Evolutionary conservation across 208 protist species (phyloP).

Genomic region (Leishmania guyanensis): DNA sequence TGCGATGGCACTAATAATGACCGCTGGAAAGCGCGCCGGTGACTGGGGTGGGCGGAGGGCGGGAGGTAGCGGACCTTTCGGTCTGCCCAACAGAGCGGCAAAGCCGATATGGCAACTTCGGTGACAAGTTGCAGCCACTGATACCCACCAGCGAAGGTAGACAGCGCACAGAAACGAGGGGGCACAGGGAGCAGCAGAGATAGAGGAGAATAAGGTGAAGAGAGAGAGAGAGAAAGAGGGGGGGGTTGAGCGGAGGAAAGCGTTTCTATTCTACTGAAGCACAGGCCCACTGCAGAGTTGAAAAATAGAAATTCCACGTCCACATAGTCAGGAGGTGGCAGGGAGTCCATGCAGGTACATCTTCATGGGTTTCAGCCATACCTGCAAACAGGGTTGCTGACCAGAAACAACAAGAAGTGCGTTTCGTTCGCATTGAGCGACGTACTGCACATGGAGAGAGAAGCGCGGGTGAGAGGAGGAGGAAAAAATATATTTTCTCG

Average conservation of each 20-base stretch:
- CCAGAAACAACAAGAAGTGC: neutral
- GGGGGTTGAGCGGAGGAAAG: neutral
- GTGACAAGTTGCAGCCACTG: neutral
- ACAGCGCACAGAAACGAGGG: neutral
- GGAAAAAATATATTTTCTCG: no score
- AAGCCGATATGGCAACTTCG: no score
- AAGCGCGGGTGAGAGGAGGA: no score
- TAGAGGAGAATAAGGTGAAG: neutral
- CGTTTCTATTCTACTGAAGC: neutral
- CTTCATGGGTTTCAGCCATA: neutral
- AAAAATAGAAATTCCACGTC: neutral
- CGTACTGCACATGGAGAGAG: neutral
- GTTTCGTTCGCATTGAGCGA: neutral
- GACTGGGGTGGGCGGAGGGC: neutral
- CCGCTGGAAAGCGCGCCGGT: no score
- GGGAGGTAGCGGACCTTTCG: neutral
- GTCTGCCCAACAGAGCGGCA: neutral
- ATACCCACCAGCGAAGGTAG: neutral
- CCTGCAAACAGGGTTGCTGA: neutral
- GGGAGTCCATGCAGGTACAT: no score
- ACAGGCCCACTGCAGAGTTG: neutral
- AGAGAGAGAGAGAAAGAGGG: conserved; percentile 1
- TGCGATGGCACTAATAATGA: no score
- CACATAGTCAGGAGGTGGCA: neutral
- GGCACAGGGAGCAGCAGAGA: neutral